Conservation (phyloP, 2,329 filamentous ascomycete species). For the Colletotrichum falcatum region DNA sequence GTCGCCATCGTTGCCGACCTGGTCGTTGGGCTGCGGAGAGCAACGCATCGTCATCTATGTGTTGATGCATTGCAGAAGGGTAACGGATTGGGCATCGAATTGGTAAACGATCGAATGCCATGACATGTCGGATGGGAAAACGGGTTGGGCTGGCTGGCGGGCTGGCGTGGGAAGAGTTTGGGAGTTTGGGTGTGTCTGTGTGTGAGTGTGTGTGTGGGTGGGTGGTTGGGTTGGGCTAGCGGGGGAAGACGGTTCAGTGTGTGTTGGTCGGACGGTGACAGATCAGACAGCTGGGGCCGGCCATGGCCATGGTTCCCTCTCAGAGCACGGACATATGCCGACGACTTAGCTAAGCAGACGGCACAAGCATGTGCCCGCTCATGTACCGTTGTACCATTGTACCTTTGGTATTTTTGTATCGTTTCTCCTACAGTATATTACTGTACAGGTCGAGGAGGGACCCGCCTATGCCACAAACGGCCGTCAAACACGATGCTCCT, state of each 20-base stretch:
- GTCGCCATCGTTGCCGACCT: slow-evolving; percentile 23
- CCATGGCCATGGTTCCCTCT: slow-evolving; percentile 15
- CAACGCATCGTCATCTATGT: background rate
- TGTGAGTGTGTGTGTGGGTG: background rate
- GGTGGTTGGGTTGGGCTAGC: slow-evolving; percentile 23
- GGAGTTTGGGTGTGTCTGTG: too few species aligned
- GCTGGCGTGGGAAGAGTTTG: too few species aligned
- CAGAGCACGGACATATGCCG: slow-evolving; percentile 15
- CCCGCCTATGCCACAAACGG: slow-evolving; percentile 32
- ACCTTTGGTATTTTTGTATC: background rate
- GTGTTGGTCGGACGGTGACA: slow-evolving; percentile 29
- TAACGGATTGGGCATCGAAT: slow-evolving; percentile 32
- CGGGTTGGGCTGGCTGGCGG: slow-evolving; percentile 20
- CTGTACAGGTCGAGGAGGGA: background rate
- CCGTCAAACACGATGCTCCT: slow-evolving; percentile 32
- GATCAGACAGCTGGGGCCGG: slow-evolving; percentile 14
- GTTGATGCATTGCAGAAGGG: background rate
- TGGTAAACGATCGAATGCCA: background rate
- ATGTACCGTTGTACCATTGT: background rate
- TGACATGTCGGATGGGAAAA: slow-evolving; percentile 5
- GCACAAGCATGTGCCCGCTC: too few species aligned
- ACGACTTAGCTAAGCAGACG: slow-evolving; percentile 10
- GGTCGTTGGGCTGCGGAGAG: slow-evolving; percentile 24
- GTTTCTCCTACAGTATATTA: too few species aligned
- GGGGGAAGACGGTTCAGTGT: slow-evolving; percentile 2